Base-by-base conservation (phyloP, 2,329 filamentous ascomycete genomes). In the Diaporthe humulicola region DNA sequence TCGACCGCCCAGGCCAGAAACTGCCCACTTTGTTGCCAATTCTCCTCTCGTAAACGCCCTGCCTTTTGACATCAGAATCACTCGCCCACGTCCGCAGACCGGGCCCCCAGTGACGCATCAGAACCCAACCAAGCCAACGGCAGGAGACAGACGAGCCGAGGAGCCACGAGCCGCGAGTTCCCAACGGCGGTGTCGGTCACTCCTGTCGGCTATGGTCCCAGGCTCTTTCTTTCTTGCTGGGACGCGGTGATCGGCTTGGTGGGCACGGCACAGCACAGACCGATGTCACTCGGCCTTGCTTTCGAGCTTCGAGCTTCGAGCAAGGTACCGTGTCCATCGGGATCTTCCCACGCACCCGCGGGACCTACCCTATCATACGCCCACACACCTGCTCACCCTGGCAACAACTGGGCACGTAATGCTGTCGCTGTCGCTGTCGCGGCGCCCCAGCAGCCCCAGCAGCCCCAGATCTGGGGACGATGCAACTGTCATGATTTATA, bases 1-100 rank as follows among this genome's bases (percentile, higher is more conserved):
- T 36, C 54, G 28, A 36, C 54, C 54, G 54, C 54, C 54, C 12
- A 15, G 54, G 54, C 54, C 54, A 22, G 17, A 33, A 30, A 48
- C 60, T 66, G 61, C 42, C 61, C 60, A 67, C 42, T 50, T 17
- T 4, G 10, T 67, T 67, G 64, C 30, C 30, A 67, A 67, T 67
- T 67, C 45, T 38, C 64, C 28, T 69, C 64, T 69, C 64, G 64
- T 54, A 69, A 54, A 54, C 64, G 64, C 48, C 48, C 64, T 54
- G 48, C 22, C 40, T 15, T 40, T 69, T 69, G 64, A 69, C 64
- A 69, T 69, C 64, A 69, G 48, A 54, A 30, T 38, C 64, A 25
- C 64, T 67, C 64, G 45, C 45, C 42, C 22, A 17, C 22, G 28
- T n/a, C 42, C 61, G 45, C 61, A 33, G 45, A 38, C 64, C 64